These are phyloP conservation scores for Poa pratensis DNA, from an alignment of 176 grass and related monocot genomes.

Conservation along the genomic window DNA sequence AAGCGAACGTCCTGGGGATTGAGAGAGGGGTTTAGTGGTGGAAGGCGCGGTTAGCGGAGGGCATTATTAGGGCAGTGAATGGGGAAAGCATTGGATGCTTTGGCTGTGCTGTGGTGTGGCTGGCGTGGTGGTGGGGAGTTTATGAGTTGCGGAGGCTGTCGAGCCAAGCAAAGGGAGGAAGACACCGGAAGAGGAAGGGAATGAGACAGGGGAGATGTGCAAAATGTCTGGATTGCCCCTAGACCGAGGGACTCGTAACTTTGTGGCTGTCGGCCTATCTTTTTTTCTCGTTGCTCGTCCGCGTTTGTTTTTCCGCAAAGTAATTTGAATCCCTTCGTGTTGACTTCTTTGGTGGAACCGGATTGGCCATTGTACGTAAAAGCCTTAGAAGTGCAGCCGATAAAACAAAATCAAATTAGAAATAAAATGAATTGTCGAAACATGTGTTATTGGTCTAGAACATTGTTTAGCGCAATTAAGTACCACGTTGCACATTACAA, in stretches of 20 bases:
- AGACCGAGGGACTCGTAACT: background rate
- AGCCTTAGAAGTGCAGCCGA: no score
- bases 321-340: background rate
- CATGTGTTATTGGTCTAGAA: no score
- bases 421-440: no score
- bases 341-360: no score
- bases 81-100: slow-evolving; percentile 64
- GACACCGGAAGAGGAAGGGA: background rate
- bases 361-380: no score
- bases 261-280: background rate
- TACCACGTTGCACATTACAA: no score
- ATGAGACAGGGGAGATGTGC: background rate
- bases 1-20: background rate
- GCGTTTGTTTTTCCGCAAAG: background rate
- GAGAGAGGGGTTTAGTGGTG: slow-evolving; percentile 7
- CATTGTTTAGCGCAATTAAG: no score
- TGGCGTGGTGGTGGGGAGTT: background rate
- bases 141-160: slow-evolving; percentile 11
- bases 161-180: background rate
- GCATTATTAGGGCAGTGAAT: slow-evolving; percentile 33
- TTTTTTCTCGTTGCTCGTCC: background rate
- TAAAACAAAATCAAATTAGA: no score
- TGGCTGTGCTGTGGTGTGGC: background rate
- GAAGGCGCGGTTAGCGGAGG: background rate
- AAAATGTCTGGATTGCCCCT: background rate